Evolutionary conservation across 768 basidiomycete species (phyloP), one percentile per base, ranked within the genome.

Genomic region (Boletus barrowsii): DNA sequence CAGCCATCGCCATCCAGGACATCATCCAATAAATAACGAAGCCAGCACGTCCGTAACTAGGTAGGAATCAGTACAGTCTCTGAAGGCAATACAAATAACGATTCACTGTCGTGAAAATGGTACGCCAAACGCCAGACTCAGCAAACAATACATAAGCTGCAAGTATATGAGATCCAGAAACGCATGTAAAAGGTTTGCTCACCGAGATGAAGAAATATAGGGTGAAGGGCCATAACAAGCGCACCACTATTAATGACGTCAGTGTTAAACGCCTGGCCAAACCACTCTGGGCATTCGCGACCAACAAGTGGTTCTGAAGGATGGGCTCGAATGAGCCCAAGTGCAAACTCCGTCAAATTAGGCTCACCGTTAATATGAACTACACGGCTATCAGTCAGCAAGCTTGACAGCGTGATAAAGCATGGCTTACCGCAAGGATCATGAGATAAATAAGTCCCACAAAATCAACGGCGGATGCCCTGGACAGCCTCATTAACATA

Each of bases 11-110:
- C 36, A 73, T 39, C 73, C 76, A 86, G 53, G 79, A 80, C 55
- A 84, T 69, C 82, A 84, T 83, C 86, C 86, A 87, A 62, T 82
- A 86, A 26, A 86, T 70, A 33, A 86, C 56, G 58, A 87, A 83
- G 0, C 86, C 86, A 0, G 68, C 66, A 17, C 79, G 81, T 10
- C 80, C 80, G 47, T 77, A 83, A 51, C 79, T 75, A 47, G 18
- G 7, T 5, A 29, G 32, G 14, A 36, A 18, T 62, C 7, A 47
- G 47, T 40, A 32, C n/a, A 5, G 18, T 32, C 13, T 11, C 24
- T 30, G 39, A 33, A 33, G 11, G 35, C 10, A 39, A 42, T 13
- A 13, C n/a, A 49, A 22, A 35, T 13, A 14, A 10, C 20, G 36
- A 68, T 77, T 32, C 35, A 83, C 76, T 67, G 75, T 51, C 79